phyloP scores from a whole-genome alignment of 2,329 filamentous ascomycete genomes.

The Trichoderma citrinoviride region DNA sequence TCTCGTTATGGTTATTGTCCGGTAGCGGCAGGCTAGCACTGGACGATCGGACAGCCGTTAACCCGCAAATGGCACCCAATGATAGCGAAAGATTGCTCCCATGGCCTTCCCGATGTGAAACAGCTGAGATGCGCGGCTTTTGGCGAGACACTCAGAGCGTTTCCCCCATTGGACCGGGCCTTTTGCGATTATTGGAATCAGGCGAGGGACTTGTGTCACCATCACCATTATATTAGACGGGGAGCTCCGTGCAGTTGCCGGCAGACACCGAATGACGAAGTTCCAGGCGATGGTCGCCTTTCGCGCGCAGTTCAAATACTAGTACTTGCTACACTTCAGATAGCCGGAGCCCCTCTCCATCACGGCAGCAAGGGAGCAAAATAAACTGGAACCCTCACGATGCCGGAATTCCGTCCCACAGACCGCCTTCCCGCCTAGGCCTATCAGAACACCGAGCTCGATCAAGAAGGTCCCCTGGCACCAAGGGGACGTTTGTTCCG shows the following conservation, averaged over 20 bases:
- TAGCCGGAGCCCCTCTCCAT: not conserved
- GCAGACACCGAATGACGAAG: conserved; percentile 6
- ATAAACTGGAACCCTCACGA: conserved; percentile 10
- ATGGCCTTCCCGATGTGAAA: conserved; percentile 13
- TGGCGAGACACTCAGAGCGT: not conserved
- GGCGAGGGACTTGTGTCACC: not conserved
- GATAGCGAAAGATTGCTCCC: not conserved
- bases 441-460: not conserved
- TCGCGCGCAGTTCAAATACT: not conserved
- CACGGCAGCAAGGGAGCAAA: not conserved
- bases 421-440: not conserved
- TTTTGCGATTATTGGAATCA: not conserved
- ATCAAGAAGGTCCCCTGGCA: not conserved
- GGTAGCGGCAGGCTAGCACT: conserved; percentile 17
- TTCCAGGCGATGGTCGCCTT: not conserved
- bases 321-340: too few species aligned
- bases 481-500: not conserved
- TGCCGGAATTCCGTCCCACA: conserved; percentile 11
- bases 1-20: conserved; percentile 18
- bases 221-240: not conserved
- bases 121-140: not conserved
- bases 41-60: not conserved
- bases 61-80: conserved; percentile 1
- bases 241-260: conserved; percentile 6
- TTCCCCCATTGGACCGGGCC: conserved; percentile 11